phyloP scores from a whole-genome alignment of 129 eudicot genomes.

The Scalesia atractyloides region DNA sequence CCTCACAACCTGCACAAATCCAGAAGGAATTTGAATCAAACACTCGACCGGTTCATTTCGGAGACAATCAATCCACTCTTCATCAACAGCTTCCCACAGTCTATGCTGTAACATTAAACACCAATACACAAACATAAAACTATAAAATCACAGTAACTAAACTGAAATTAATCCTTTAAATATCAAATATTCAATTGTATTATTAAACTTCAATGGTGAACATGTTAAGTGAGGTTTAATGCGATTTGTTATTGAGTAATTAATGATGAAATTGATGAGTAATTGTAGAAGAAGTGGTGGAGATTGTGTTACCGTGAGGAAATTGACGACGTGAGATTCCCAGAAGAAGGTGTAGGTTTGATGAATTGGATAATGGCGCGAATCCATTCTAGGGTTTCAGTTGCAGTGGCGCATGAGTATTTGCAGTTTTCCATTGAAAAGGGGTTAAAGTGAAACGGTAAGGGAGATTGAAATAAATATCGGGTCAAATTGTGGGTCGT shows the following conservation, averaged over 20 bases:
- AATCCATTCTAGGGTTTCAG: slow-evolving; percentile 86
- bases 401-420: slow-evolving; percentile 61
- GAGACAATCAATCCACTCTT: slow-evolving; percentile 82
- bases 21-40: slow-evolving; percentile 71
- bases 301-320: slow-evolving; percentile 50
- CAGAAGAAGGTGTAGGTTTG: slow-evolving; percentile 59
- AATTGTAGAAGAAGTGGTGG: neutral
- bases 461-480: neutral
- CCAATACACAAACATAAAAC: neutral
- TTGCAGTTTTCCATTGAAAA: slow-evolving; percentile 31
- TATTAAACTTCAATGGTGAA: too few species aligned
- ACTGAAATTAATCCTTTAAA: neutral
- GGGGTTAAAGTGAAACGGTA: neutral
- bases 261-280: too few species aligned
- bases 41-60: slow-evolving; percentile 56
- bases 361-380: slow-evolving; percentile 59
- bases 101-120: slow-evolving; percentile 49
- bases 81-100: slow-evolving; percentile 84
- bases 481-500: neutral
- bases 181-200: too few species aligned
- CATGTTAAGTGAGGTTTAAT: too few species aligned
- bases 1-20: slow-evolving; percentile 49
- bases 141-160: neutral
- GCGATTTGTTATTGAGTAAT: too few species aligned
- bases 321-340: slow-evolving; percentile 79